Conservation (phyloP, 257 asterid genomes). For the Rubia yunnanensis region DNA sequence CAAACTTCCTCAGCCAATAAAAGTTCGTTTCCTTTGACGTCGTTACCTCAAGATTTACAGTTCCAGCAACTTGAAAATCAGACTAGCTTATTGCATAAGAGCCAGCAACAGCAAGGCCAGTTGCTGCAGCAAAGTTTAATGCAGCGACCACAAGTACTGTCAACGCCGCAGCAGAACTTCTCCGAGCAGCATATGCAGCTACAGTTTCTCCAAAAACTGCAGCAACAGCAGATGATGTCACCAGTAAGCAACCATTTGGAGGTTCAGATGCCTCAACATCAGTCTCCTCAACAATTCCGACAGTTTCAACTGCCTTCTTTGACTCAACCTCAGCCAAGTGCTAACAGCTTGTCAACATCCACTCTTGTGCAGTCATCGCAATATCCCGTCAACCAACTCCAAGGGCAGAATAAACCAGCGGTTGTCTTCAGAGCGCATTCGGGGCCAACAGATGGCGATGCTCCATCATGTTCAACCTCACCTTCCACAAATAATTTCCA, state of each 20-base stretch:
- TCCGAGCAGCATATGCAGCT: constrained; percentile 69
- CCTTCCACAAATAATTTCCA: constrained; percentile 63
- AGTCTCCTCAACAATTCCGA: constrained; percentile 39
- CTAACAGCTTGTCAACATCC: constrained; percentile 43
- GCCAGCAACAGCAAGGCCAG: constrained; percentile 50
- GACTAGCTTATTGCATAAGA: constrained; percentile 37
- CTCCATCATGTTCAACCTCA: constrained; percentile 65
- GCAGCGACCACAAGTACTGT: constrained; percentile 50
- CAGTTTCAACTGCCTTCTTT: constrained; percentile 36
- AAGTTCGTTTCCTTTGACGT: constrained; percentile 36
- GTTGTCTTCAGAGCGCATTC: constrained; percentile 34
- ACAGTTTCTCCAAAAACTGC: constrained; percentile 70
- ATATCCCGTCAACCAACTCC: constrained; percentile 53
- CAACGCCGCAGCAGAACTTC: constrained; percentile 40
- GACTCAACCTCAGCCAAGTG: constrained; percentile 37
- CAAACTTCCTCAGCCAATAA: constrained; percentile 35
- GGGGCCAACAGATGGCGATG: constrained; percentile 55
- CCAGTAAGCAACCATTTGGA: constrained; percentile 42
- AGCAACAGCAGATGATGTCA: constrained; percentile 45
- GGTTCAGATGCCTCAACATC: constrained; percentile 46
- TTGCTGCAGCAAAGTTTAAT: constrained; percentile 43
- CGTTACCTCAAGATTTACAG: constrained; percentile 49
- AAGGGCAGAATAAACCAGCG: constrained; percentile 48
- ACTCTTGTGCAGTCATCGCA: constrained; percentile 48
- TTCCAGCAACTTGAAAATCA: constrained; percentile 58